Percentiles rank a stretch among this genome's conserved stretches.
phyloP scores from a whole-genome alignment of 495 filamentous ascomycete genomes.

The Trichocladium antarcticum region DNA sequence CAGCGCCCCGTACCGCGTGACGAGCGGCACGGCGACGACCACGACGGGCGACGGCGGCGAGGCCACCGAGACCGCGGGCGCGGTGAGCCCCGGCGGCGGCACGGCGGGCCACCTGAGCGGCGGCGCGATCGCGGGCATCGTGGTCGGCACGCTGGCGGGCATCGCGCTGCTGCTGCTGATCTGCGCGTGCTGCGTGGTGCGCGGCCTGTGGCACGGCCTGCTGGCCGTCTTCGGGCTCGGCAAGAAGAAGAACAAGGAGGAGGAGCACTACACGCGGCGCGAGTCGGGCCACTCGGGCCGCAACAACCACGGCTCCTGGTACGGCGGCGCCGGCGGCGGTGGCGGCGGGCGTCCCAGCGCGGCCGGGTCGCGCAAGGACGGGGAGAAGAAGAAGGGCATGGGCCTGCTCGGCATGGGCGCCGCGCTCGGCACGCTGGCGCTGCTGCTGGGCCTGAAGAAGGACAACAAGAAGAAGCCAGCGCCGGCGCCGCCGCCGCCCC shows the following conservation, averaged over 20 bases:
- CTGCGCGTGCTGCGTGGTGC: slow-evolving; percentile 63
- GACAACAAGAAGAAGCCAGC: slow-evolving; percentile 40
- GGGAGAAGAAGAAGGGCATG: slow-evolving; percentile 37
- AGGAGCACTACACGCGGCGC: slow-evolving; percentile 60
- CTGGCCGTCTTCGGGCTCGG: slow-evolving; percentile 57
- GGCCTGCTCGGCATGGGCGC: slow-evolving; percentile 50
- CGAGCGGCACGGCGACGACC: slow-evolving; percentile 46
- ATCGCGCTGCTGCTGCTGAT: slow-evolving; percentile 59
- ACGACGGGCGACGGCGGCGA: slow-evolving; percentile 14
- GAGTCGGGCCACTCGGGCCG: slow-evolving; percentile 28
- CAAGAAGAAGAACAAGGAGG: slow-evolving; percentile 37
- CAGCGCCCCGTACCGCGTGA: slow-evolving; percentile 57
- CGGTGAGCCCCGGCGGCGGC: slow-evolving; percentile 19
- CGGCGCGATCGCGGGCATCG: slow-evolving; percentile 90
- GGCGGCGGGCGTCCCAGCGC: slow-evolving; percentile 45
- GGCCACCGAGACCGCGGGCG: slow-evolving; percentile 38
- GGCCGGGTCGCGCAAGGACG: slow-evolving; percentile 43
- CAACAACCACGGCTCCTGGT: slow-evolving; percentile 54
- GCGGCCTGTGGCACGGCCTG: slow-evolving; percentile 50
- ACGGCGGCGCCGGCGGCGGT: too few species aligned
- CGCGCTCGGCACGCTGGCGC: slow-evolving; percentile 52
- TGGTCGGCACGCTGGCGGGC: slow-evolving; percentile 75
- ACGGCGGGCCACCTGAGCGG: slow-evolving; percentile 49
- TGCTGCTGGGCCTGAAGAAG: slow-evolving; percentile 67
- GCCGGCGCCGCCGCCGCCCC: slow-evolving; percentile 6